These are phyloP conservation scores for Skeletonema menzelii DNA, from an alignment of 108 stramenopile genomes.

Conservation along the genomic window DNA sequence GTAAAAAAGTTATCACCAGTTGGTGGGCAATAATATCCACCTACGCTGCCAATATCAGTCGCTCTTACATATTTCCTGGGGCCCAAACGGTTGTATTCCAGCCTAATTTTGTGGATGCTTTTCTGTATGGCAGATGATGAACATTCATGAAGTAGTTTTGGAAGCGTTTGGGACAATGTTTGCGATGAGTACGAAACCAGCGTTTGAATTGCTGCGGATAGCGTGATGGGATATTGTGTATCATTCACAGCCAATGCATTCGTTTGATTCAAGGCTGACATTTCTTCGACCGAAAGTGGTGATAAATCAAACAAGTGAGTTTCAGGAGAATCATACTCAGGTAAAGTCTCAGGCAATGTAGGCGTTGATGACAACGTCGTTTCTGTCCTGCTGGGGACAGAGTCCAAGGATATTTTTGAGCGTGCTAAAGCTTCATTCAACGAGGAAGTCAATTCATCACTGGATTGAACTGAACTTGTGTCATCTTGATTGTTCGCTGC, in stretches of 20 bases:
- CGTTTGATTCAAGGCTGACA: neutral
- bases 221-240: constrained; percentile 8
- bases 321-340: constrained; percentile 21
- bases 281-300: constrained; percentile 12
- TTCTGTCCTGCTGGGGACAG: neutral
- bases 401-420: neutral
- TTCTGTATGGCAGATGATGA: constrained; percentile 27
- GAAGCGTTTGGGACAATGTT: constrained; percentile 28
- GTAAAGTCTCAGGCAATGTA: constrained; percentile 19
- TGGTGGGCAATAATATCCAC: constrained; percentile 30
- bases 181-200: constrained; percentile 2
- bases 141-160: constrained; percentile 25
- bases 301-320: constrained; percentile 26
- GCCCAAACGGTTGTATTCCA: constrained; percentile 26
- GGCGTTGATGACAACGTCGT: neutral
- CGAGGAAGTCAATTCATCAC: neutral
- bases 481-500: neutral
- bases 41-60: constrained; percentile 23
- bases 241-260: constrained; percentile 10
- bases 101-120: constrained; percentile 13
- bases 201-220: neutral
- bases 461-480: neutral
- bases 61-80: constrained; percentile 25
- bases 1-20: neutral
- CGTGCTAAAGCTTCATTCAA: neutral